These are phyloP conservation scores for Lepiota venenata DNA, from an alignment of 768 basidiomycete species.

Conservation along the genomic window DNA sequence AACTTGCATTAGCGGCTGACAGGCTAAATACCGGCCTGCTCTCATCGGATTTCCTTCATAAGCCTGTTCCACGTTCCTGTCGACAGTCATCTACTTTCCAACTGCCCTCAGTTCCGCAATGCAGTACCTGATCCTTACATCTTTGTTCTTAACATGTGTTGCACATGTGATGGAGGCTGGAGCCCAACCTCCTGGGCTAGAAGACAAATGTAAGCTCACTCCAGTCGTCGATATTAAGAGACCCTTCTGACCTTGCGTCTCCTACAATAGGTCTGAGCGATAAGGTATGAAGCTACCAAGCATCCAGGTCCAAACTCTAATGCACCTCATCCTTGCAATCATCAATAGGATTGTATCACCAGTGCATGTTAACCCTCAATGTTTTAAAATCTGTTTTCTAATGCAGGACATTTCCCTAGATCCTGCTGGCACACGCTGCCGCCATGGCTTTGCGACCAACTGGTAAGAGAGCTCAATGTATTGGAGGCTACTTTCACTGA, in stretches of 20 bases:
- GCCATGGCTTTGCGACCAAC: slow-evolving; percentile 5
- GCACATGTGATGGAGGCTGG: not conserved
- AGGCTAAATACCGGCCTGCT: too few relatives aligned
- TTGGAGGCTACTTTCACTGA: not conserved
- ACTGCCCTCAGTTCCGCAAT: not conserved
- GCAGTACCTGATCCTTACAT: not conserved
- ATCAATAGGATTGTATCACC: not conserved
- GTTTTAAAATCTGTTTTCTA: not conserved
- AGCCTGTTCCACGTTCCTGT: too few relatives aligned
- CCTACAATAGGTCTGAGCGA: not conserved
- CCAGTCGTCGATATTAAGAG: too few relatives aligned
- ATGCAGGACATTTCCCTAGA: not conserved
- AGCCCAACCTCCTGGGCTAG: not conserved
- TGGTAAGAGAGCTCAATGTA: not conserved
- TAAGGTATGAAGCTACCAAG: not conserved
- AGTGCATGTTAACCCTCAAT: not conserved
- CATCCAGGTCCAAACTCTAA: not conserved
- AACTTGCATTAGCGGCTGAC: too few relatives aligned
- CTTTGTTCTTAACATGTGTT: not conserved
- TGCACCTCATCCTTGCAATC: too few relatives aligned
- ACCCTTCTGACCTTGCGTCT: too few relatives aligned
- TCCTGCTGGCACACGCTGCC: not conserved
- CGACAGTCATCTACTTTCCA: too few relatives aligned
- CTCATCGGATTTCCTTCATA: too few relatives aligned
- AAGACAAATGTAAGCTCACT: not conserved